Evolutionary conservation across 2,329 filamentous ascomycete genomes (phyloP), one percentile per base, ranked within the genome.

Genomic region (Xenoacremonium recifei): DNA sequence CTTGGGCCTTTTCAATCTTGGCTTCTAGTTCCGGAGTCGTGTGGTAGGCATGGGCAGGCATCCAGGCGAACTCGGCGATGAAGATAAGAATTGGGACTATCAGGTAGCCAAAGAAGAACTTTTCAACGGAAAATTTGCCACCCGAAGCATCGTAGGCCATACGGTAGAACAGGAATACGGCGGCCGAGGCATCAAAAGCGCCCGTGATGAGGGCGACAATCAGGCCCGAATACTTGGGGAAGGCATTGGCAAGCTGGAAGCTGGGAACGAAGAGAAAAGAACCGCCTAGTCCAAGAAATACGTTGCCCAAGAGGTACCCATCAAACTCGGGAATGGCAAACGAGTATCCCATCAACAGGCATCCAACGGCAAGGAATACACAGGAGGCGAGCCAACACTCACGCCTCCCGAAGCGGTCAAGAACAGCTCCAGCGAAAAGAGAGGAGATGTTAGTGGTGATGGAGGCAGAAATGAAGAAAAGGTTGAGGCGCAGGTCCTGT

Each of bases 401-500:
- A 38, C 85, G 78, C 12, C 90, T 89, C 1, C 90, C 90, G 58
- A 80, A 90, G 45, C 81, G 77, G 66, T 96, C 90, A 13, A 96
- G 76, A 20, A 95, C 84, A 2, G 87, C 85, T 23, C 90, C 90
- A 3, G 95, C 82, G 2, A 90, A 86, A 6, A 96, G 73, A 4
- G 89, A 89, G 19, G 82, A 87, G 11, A 95, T 84, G 55, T 95
- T 96, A 16, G 89, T 93, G 4, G 80, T 85, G 10, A 95, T 89
- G 9, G 89, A 90, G 3, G 89, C 89, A 12, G 89, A 76, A 4
- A 90, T 93, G 70, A 96, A 96, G 84, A 95, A 92, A 43, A 95
- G 70, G 59, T 95, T 95, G 39, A 95, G 73, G 40, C 74, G 74
- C 41, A 82, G 77, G 10, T 61, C 58, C 20, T 62, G 60, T 57